A percentile compares a stretch with the other conserved stretches of the same genome.
Evolutionary conservation across 2,329 filamentous ascomycete species (phyloP).

Genomic region (Claviceps humidiphila): DNA sequence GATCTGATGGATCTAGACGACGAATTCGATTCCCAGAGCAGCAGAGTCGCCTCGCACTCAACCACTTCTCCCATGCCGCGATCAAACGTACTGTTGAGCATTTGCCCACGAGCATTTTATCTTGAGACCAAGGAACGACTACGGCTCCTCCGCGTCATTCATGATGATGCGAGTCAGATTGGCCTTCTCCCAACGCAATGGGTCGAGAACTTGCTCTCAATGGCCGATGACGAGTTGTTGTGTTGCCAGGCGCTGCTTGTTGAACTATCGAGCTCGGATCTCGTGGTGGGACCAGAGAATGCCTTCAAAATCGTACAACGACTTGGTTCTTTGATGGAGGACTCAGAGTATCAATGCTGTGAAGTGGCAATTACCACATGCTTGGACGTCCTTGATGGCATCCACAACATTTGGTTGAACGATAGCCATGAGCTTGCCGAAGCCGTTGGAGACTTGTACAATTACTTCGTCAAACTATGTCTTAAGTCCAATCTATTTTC

Average conservation of each 20-base stretch:
- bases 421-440: slow-evolving; percentile 47
- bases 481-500: slow-evolving; percentile 60
- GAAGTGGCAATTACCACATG: slow-evolving; percentile 59
- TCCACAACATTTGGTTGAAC: slow-evolving; percentile 50
- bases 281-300: slow-evolving; percentile 33
- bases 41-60: slow-evolving; percentile 26
- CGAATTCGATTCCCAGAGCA: slow-evolving; percentile 48
- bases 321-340: slow-evolving; percentile 37
- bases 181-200: slow-evolving; percentile 37
- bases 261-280: slow-evolving; percentile 41
- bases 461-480: slow-evolving; percentile 57
- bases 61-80: slow-evolving; percentile 31
- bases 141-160: slow-evolving; percentile 28
- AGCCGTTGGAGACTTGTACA: slow-evolving; percentile 62
- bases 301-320: slow-evolving; percentile 35
- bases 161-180: slow-evolving; percentile 29
- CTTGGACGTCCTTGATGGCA: slow-evolving; percentile 52
- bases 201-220: slow-evolving; percentile 33
- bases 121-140: slow-evolving; percentile 33
- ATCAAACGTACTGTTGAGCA: slow-evolving; percentile 26
- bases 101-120: slow-evolving; percentile 34
- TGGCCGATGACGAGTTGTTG: slow-evolving; percentile 41
- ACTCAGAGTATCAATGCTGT: slow-evolving; percentile 54
- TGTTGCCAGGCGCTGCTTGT: slow-evolving; percentile 34
- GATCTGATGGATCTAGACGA: slow-evolving; percentile 57